Evolutionary conservation across 371 early-diverging fungal species (phyloP), one percentile per base, ranked within the genome.

Genomic region (Lichtheimia corymbifera): DNA sequence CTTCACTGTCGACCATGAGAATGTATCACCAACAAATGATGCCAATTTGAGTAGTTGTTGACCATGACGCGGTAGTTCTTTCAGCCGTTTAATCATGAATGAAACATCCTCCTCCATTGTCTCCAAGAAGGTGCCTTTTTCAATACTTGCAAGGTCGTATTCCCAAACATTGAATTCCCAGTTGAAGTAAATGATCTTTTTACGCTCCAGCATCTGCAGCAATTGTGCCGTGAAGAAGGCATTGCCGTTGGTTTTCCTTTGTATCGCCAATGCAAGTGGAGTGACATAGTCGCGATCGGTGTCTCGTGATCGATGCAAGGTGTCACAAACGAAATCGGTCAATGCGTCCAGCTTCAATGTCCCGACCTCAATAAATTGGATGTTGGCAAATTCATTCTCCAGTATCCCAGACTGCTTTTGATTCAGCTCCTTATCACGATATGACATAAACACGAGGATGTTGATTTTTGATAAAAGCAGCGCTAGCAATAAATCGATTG

Each of bases 101-200:
- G 54, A 55, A 9, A 75, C 70, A 56, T 79, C 77, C 20, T 72
- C 24, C 6, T 76, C 72, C 7, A 42, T 30, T n/a, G 62, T 35
- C 35, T 63, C 53, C 9, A 72, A 60, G n/a, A 55, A 59, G 17
- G 27, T 59, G 4, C 55, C 55, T 14, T 62, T 35, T 24, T 76
- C 66, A n/a, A 79, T 71, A 20, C 70, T 74, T 13, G 52, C 22
- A 11, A 76, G 25, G 25, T 74, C 72, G 55, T 71, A 79, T n/a
- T 72, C 73, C 80, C 80, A 79, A 58, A 71, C 61, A 30, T 79
- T 79, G 20, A 70, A 65, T 25, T 74, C 72, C 80, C 80, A 79
- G 51, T 79, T 67, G 58, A 76, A 79, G 52, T 72, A 79, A n/a
- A 79, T 79, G 4, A 76, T 51, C 35, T 71, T 74, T 47, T 79